Percentiles rank a stretch among this genome's conserved stretches.
These are phyloP conservation scores for Cynara cardunculus DNA, from an alignment of 129 eudicot genomes.

Conservation along the genomic window DNA sequence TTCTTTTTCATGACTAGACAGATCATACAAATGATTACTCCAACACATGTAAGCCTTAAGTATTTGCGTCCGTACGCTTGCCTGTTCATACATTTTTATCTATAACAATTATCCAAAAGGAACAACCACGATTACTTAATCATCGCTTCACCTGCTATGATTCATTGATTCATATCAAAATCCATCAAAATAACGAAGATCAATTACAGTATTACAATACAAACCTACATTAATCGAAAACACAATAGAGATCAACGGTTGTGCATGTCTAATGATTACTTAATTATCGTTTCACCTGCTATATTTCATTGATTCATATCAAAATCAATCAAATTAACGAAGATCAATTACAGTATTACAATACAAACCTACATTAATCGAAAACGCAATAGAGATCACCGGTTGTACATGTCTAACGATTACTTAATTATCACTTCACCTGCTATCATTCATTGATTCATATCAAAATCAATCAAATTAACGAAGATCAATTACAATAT, in stretches of 20 bases:
- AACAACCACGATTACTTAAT: constrained; percentile 5
- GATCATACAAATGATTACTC: not conserved
- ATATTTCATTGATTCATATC: constrained; percentile 1
- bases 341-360: not conserved
- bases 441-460: not conserved
- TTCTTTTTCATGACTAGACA: too few relatives aligned
- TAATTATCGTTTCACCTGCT: not conserved
- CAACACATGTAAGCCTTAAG: not conserved
- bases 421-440: not conserved
- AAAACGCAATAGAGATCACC: not conserved
- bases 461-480: not conserved
- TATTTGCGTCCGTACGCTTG: not conserved
- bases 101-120: not conserved
- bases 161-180: constrained; percentile 10
- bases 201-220: not conserved
- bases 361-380: not conserved
- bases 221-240: not conserved
- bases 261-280: not conserved
- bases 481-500: not conserved
- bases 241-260: not conserved
- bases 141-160: not conserved
- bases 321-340: not conserved
- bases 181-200: not conserved
- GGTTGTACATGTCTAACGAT: not conserved
- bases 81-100: not conserved